A percentile compares a stretch with the other conserved stretches of the same genome.
Evolutionary conservation across 352 stramenopile species (phyloP).

Genomic region (Globisporangium nodosum): DNA sequence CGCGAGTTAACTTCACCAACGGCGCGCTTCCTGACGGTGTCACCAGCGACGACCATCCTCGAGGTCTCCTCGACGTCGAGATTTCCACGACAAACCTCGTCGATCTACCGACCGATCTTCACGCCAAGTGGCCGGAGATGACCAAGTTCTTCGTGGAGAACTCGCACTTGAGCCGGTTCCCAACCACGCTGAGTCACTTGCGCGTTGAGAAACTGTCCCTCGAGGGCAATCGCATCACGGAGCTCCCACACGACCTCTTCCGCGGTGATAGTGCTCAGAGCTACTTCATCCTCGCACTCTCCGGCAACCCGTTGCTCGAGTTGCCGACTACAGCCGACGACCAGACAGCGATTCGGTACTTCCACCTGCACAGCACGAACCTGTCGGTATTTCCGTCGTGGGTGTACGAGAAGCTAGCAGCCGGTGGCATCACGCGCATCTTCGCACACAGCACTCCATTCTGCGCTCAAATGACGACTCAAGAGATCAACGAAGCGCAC

Average conservation of each 20-base stretch:
- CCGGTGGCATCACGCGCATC: conserved; percentile 15
- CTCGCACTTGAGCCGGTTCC: conserved; percentile 2
- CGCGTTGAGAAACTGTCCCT: conserved; percentile 27
- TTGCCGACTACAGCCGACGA: conserved; percentile 16
- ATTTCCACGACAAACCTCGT: conserved; percentile 25
- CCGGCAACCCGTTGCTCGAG: conserved; percentile 19
- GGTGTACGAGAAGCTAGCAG: conserved; percentile 19
- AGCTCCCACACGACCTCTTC: conserved; percentile 16
- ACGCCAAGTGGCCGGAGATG: conserved; percentile 17
- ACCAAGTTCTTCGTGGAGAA: conserved; percentile 22
- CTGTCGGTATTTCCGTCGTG: conserved; percentile 21
- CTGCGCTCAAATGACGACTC: conserved; percentile 7
- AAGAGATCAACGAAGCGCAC: background rate
- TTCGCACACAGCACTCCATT: conserved; percentile 26
- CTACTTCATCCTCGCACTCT: conserved; percentile 24
- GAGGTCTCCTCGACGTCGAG: conserved; percentile 23
- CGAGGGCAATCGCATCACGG: conserved; percentile 22
- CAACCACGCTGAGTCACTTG: conserved; percentile 7
- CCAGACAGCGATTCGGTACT: conserved; percentile 3
- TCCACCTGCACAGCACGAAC: conserved; percentile 29
- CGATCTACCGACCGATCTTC: conserved; percentile 15
- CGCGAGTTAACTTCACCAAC: conserved; percentile 40
- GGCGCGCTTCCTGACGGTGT: conserved; percentile 31
- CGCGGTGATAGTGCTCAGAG: conserved; percentile 3
- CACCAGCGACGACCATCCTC: conserved; percentile 9